Evolutionary conservation across 352 stramenopile genomes (phyloP).

Genomic region (Phytophthora pinifolia): DNA sequence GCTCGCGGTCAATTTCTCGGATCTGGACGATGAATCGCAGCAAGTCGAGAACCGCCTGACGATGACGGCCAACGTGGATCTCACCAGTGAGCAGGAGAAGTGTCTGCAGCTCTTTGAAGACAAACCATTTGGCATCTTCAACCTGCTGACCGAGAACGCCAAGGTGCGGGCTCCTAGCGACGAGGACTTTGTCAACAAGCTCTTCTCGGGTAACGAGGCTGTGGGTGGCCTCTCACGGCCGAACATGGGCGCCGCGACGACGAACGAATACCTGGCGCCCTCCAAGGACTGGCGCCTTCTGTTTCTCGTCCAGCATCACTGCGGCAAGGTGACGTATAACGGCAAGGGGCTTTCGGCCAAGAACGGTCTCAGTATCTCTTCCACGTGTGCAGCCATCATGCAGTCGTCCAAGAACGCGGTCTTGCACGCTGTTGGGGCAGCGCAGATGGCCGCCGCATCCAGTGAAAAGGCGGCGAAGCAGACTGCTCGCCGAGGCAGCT

Average conservation of each 20-base stretch:
- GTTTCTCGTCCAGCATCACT: slow-evolving; percentile 76
- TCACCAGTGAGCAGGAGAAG: slow-evolving; percentile 56
- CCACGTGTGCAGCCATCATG: slow-evolving; percentile 82
- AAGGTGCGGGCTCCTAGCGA: slow-evolving; percentile 69
- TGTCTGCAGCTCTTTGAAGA: slow-evolving; percentile 76
- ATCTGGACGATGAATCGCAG: slow-evolving; percentile 62
- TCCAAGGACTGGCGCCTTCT: slow-evolving; percentile 77
- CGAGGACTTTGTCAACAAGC: slow-evolving; percentile 78
- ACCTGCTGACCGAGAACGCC: slow-evolving; percentile 65
- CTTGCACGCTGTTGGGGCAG: slow-evolving; percentile 63
- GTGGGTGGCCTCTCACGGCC: slow-evolving; percentile 49
- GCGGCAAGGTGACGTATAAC: slow-evolving; percentile 75
- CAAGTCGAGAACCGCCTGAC: slow-evolving; percentile 66
- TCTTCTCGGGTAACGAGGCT: slow-evolving; percentile 73
- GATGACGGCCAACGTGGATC: slow-evolving; percentile 51
- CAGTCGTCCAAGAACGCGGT: slow-evolving; percentile 83
- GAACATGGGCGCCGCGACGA: slow-evolving; percentile 55
- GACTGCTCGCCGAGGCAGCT: slow-evolving; percentile 26
- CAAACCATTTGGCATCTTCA: slow-evolving; percentile 72
- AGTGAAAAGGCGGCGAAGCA: slow-evolving; percentile 51
- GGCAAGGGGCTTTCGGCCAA: slow-evolving; percentile 66
- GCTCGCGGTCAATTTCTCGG: slow-evolving; percentile 55
- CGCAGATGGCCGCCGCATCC: slow-evolving; percentile 61
- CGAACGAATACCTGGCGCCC: slow-evolving; percentile 64
- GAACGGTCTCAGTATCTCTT: slow-evolving; percentile 76